Percentiles rank a stretch among this genome's conserved stretches.
These are phyloP conservation scores for Salix brachista DNA, from an alignment of 345 rosid genomes.

Conservation along the genomic window DNA sequence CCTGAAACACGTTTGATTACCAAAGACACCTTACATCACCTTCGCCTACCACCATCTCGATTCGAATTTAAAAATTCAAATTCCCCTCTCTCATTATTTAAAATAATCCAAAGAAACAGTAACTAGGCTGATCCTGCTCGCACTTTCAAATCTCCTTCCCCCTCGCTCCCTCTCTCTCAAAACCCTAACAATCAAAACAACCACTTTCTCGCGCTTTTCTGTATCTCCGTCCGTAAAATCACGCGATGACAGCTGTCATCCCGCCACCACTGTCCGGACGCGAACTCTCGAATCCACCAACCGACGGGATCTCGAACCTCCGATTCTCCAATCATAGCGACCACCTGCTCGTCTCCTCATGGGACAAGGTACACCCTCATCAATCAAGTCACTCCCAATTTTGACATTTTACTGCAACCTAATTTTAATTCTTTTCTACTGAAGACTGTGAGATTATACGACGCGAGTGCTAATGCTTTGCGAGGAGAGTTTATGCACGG, in stretches of 20 bases:
- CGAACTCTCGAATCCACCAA: constrained; percentile 76
- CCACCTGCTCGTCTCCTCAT: constrained; percentile 87
- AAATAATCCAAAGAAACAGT: background rate
- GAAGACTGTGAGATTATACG: constrained; percentile 75
- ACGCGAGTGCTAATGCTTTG: constrained; percentile 64
- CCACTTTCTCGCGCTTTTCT: background rate
- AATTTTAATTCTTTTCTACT: no score
- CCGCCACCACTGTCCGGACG: constrained; percentile 62
- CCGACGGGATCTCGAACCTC: constrained; percentile 93
- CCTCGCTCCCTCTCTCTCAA: background rate
- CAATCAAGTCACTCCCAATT: background rate
- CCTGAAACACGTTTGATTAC: no score
- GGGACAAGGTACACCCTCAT: constrained; percentile 70
- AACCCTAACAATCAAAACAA: background rate
- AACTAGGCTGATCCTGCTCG: background rate
- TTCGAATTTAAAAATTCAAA: background rate
- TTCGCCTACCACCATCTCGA: background rate
- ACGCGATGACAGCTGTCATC: constrained; percentile 44
- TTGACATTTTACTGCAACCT: background rate
- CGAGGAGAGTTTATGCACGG: constrained; percentile 93
- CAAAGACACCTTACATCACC: background rate
- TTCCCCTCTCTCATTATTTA: background rate
- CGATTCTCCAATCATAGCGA: constrained; percentile 94
- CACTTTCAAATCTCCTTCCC: constrained; percentile 10
- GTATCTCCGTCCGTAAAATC: constrained; percentile 1